Evolutionary conservation across 306 rosid genomes (phyloP).

Genomic region (Citrullus amarus): DNA sequence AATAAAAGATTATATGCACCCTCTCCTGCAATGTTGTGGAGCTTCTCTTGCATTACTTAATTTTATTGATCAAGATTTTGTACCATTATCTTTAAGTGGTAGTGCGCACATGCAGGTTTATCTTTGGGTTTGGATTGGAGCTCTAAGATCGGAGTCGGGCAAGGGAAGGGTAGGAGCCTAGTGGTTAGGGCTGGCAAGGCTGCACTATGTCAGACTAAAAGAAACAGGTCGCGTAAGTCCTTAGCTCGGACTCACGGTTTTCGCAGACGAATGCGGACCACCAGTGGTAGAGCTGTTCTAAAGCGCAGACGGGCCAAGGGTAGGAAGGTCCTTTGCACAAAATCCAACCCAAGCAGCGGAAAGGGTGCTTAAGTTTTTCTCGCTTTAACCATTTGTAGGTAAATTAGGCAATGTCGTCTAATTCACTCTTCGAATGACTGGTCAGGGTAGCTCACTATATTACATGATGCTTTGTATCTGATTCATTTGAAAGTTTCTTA

Average conservation of each 20-base stretch:
- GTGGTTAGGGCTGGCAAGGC: slow-evolving; percentile 82
- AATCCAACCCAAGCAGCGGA: slow-evolving; percentile 65
- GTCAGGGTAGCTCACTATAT: neutral
- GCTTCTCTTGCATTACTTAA: neutral
- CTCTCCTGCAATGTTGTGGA: neutral
- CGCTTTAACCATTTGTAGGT: neutral
- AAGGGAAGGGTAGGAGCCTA: slow-evolving; percentile 32
- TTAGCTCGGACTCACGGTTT: slow-evolving; percentile 84
- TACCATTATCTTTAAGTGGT: neutral
- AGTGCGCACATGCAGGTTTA: slow-evolving; percentile 28
- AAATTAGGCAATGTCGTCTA: slow-evolving; percentile 3
- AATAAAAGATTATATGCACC: neutral
- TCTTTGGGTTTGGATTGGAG: slow-evolving; percentile 48
- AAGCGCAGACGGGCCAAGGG: slow-evolving; percentile 92
- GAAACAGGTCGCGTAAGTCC: slow-evolving; percentile 83
- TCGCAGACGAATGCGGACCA: slow-evolving; percentile 73
- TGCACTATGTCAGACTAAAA: slow-evolving; percentile 74
- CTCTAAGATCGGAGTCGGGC: slow-evolving; percentile 30
- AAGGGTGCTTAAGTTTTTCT: slow-evolving; percentile 25
- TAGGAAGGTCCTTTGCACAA: slow-evolving; percentile 78
- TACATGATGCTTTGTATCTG: neutral
- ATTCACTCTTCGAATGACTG: neutral
- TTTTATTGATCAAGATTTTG: slow-evolving; percentile 1
- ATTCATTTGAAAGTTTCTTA: neutral
- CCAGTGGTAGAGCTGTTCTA: slow-evolving; percentile 65